A percentile compares a stretch with the other conserved stretches of the same genome.
Conservation (phyloP, 305 asterid species). For the Solanum hybrid region DNA sequence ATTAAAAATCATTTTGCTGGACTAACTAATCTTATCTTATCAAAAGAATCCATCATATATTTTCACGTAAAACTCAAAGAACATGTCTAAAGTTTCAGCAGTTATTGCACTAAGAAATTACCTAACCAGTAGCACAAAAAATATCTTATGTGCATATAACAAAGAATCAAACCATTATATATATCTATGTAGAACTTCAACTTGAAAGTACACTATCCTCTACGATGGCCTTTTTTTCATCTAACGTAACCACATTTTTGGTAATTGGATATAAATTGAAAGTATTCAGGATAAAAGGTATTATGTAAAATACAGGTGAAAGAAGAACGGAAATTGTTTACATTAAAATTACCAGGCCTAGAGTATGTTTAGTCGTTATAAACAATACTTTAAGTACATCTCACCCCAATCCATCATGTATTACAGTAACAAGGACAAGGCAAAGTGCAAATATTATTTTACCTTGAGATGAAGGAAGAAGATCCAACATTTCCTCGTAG, state of each 20-base stretch:
- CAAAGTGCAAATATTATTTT: too few relatives aligned
- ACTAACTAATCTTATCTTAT: background rate
- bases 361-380: too few relatives aligned
- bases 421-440: too few relatives aligned
- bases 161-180: background rate
- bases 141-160: background rate
- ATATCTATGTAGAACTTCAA: background rate
- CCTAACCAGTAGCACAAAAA: background rate
- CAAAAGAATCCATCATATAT: background rate
- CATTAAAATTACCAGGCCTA: too few relatives aligned
- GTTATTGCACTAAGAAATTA: background rate
- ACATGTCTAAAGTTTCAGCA: background rate
- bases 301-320: background rate
- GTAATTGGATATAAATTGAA: too few relatives aligned
- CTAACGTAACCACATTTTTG: background rate
- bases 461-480: too few relatives aligned
- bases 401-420: too few relatives aligned
- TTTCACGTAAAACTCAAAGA: background rate
- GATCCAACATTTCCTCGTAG: too few relatives aligned
- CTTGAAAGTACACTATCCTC: background rate
- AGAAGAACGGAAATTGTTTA: too few relatives aligned
- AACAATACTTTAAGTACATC: too few relatives aligned
- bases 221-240: background rate
- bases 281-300: background rate
- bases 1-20: background rate